phyloP scores from a whole-genome alignment of 192 early-diverging fungal species.

The Spinellus fusiger region DNA sequence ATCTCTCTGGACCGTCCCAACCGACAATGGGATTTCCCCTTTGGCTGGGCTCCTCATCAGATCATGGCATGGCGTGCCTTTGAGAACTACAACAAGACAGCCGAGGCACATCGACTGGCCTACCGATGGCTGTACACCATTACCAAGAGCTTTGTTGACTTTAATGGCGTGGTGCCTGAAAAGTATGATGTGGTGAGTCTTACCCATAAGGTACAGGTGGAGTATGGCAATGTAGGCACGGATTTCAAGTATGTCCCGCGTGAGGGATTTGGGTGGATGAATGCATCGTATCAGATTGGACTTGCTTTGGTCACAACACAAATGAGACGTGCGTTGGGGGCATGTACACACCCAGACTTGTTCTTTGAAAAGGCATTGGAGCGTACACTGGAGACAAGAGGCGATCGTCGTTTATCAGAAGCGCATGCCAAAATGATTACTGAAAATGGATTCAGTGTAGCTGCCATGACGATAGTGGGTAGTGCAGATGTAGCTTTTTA shows the following conservation, averaged over 20 bases:
- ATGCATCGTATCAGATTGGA: conserved; percentile 83
- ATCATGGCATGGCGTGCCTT: conserved; percentile 93
- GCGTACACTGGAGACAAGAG: conserved; percentile 4
- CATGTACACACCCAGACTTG: conserved; percentile 61
- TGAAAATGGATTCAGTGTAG: conserved; percentile 18
- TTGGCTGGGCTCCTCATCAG: conserved; percentile 98
- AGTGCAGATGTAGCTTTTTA: no score
- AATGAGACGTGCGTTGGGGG: conserved; percentile 73
- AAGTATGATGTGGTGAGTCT: conserved; percentile 94
- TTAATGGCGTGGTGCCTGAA: conserved; percentile 92
- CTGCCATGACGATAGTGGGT: neutral
- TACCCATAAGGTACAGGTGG: conserved; percentile 86
- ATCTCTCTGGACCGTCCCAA: conserved; percentile 83
- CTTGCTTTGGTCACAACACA: conserved; percentile 64
- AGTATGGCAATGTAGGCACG: conserved; percentile 92
- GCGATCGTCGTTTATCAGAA: conserved; percentile 5
- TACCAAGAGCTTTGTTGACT: conserved; percentile 91
- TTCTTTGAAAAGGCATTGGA: conserved; percentile 46
- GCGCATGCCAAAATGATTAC: conserved; percentile 15
- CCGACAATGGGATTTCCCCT: conserved; percentile 91
- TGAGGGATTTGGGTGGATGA: conserved; percentile 99
- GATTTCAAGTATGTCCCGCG: conserved; percentile 91
- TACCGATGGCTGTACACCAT: conserved; percentile 97
- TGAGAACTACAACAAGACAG: conserved; percentile 69
- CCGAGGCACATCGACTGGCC: conserved; percentile 65